Conservation (phyloP, 164 flowering plant species). For the Malania oleifera region DNA sequence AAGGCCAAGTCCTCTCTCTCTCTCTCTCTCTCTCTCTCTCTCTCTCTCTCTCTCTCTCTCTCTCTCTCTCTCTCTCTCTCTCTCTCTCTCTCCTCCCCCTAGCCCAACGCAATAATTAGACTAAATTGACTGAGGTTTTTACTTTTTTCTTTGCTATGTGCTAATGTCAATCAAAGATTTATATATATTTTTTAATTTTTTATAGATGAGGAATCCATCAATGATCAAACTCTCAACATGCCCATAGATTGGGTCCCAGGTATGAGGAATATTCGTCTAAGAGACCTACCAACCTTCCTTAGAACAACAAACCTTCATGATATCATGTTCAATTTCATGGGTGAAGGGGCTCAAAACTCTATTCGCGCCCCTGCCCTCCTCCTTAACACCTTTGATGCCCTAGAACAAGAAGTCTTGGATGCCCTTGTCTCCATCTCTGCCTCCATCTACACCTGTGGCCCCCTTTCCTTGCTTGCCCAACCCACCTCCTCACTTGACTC, state of each 20-base stretch:
- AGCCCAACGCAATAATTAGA: too few species aligned
- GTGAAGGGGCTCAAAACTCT: conserved; percentile 18
- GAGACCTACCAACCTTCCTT: conserved; percentile 34
- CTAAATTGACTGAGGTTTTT: too few species aligned
- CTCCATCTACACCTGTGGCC: conserved; percentile 27
- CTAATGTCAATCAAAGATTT: too few species aligned
- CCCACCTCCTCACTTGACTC: conserved; percentile 13
- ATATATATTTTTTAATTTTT: too few species aligned
- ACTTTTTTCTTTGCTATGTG: too few species aligned
- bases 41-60: too few species aligned
- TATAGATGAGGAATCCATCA: conserved; percentile 34
- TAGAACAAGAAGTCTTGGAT: conserved; percentile 29
- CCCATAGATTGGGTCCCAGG: conserved; percentile 39
- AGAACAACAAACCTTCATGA: conserved; percentile 25
- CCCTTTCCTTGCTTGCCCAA: conserved; percentile 12
- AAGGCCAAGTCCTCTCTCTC: too few species aligned
- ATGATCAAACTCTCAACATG: conserved; percentile 33
- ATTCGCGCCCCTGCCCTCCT: conserved; percentile 20
- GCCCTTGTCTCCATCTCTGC: conserved; percentile 20
- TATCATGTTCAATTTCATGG: conserved; percentile 27
- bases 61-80: too few species aligned
- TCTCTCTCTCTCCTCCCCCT: too few species aligned
- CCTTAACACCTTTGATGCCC: conserved; percentile 34
- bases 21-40: too few species aligned
- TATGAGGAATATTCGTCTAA: conserved; percentile 29